Conservation (phyloP, 2,329 filamentous ascomycete species). For the Colletotrichum spinosum region DNA sequence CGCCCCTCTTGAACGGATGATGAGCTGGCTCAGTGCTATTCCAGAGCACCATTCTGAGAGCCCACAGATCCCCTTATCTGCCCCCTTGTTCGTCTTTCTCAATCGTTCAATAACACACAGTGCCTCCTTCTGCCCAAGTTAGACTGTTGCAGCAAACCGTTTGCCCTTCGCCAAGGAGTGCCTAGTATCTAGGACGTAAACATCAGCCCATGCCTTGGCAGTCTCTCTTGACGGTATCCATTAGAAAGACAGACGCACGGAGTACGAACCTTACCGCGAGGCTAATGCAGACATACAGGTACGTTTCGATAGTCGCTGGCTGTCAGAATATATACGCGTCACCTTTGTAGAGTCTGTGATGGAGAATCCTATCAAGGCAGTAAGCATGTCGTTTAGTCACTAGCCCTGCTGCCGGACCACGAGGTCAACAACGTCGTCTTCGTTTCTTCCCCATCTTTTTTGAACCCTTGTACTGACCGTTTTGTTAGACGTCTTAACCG, state of each 20-base stretch:
- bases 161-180: background rate
- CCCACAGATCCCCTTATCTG: background rate
- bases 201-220: slow-evolving; percentile 2
- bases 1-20: slow-evolving; percentile 10
- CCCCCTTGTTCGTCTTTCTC: background rate
- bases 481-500: slow-evolving; percentile 14
- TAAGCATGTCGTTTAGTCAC: background rate
- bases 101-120: background rate
- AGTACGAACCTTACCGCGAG: slow-evolving; percentile 9
- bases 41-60: slow-evolving; percentile 1
- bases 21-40: background rate
- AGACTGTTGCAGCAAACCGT: background rate
- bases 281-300: slow-evolving; percentile 26
- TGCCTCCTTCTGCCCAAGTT: background rate
- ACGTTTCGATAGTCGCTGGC: slow-evolving; percentile 27
- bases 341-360: slow-evolving; percentile 13
- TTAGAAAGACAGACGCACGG: slow-evolving; percentile 3
- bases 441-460: slow-evolving; percentile 4
- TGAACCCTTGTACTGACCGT: slow-evolving; percentile 2
- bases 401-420: background rate
- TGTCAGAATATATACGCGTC: slow-evolving; percentile 23
- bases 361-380: slow-evolving; percentile 5
- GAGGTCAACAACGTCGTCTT: slow-evolving; percentile 11
- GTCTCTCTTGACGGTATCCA: background rate
- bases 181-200: slow-evolving; percentile 11